Evolutionary conservation across 2,329 filamentous ascomycete genomes (phyloP).

Genomic region (Paraconiothyrium sp.): DNA sequence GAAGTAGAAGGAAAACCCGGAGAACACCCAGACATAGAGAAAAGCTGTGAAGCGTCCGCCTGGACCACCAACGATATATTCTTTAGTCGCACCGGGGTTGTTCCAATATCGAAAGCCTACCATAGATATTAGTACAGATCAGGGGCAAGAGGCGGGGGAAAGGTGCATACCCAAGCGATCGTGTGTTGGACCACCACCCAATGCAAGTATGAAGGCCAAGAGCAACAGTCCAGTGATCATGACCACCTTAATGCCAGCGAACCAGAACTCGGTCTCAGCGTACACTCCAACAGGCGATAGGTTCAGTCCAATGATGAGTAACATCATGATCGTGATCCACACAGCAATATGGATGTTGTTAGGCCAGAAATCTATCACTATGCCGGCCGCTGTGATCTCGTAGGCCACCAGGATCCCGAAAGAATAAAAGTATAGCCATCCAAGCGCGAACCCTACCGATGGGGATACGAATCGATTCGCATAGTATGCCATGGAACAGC

Average conservation of each 20-base stretch:
- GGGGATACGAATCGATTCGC: slow-evolving; percentile 63
- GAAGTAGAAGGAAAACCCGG: slow-evolving; percentile 65
- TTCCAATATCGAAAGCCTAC: slow-evolving; percentile 67
- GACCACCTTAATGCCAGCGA: slow-evolving; percentile 42
- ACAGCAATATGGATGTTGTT: slow-evolving; percentile 43
- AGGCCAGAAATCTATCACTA: slow-evolving; percentile 49
- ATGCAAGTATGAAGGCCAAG: slow-evolving; percentile 64
- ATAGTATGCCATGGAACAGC: slow-evolving; percentile 61
- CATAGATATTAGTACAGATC: not conserved
- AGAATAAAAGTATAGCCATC: slow-evolving; percentile 42
- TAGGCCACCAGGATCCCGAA: slow-evolving; percentile 42
- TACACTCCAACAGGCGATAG: slow-evolving; percentile 48
- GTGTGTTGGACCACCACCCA: slow-evolving; percentile 62
- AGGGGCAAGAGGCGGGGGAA: not conserved
- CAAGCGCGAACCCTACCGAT: slow-evolving; percentile 61
- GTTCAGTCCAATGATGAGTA: slow-evolving; percentile 45
- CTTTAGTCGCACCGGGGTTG: slow-evolving; percentile 61
- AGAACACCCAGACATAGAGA: slow-evolving; percentile 60
- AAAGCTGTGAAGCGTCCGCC: slow-evolving; percentile 62
- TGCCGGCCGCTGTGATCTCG: slow-evolving; percentile 47
- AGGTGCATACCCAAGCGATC: slow-evolving; percentile 50
- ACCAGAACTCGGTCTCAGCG: slow-evolving; percentile 49
- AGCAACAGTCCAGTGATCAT: slow-evolving; percentile 58
- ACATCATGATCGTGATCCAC: slow-evolving; percentile 50
- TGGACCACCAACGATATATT: slow-evolving; percentile 57